Percentiles rank a stretch among this genome's conserved stretches.
These are phyloP conservation scores for Westerdykella aurantiaca DNA, from an alignment of 2,329 filamentous ascomycete species.

Conservation along the genomic window DNA sequence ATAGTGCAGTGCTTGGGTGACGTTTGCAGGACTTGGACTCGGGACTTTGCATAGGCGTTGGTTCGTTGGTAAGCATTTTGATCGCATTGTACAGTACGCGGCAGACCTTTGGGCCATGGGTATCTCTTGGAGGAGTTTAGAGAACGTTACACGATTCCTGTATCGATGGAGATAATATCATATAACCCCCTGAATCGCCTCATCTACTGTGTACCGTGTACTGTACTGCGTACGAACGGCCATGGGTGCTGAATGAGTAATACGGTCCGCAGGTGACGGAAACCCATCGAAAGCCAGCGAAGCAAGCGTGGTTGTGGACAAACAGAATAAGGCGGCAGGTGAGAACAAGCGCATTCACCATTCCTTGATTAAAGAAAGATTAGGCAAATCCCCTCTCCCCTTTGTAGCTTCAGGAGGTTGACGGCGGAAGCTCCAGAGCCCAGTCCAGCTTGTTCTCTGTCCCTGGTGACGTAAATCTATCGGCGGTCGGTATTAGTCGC, in stretches of 20 bases:
- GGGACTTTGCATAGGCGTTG: slow-evolving; percentile 20
- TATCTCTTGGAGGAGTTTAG: not conserved
- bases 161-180: too few relatives aligned
- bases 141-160: too few relatives aligned
- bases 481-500: too few relatives aligned
- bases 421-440: too few relatives aligned
- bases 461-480: too few relatives aligned
- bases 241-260: not conserved
- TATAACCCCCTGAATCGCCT: too few relatives aligned
- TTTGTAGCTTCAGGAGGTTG: too few relatives aligned
- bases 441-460: too few relatives aligned
- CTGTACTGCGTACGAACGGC: not conserved
- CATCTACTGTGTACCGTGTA: too few relatives aligned
- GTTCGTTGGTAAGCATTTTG: slow-evolving; percentile 1
- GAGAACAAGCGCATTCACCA: not conserved
- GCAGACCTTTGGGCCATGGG: not conserved
- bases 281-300: not conserved
- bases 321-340: not conserved
- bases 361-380: not conserved
- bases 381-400: too few relatives aligned
- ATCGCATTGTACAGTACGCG: slow-evolving; percentile 15
- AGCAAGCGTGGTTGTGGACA: not conserved
- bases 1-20: not conserved
- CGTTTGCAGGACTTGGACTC: slow-evolving; percentile 4
- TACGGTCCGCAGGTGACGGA: not conserved